Evolutionary conservation across 495 filamentous ascomycete species (phyloP).

Genomic region (Hypoxylon lienhwacheense): DNA sequence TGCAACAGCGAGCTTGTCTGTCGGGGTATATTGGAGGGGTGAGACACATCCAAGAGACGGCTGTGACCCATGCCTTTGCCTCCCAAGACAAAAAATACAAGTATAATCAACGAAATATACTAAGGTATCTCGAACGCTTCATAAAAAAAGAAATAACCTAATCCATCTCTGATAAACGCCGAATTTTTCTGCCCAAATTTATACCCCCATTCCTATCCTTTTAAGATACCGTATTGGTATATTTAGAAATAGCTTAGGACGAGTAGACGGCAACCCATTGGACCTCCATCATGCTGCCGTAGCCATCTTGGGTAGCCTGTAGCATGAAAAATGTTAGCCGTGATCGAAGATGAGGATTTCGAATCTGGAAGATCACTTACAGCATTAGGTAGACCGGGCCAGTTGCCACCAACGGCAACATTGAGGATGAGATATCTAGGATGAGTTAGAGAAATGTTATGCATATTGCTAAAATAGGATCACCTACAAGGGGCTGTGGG

Average conservation of each 20-base stretch:
- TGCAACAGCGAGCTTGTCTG: constrained; percentile 4
- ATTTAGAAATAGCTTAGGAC: constrained; percentile 22
- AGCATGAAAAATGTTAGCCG: background rate
- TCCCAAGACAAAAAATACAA: constrained; percentile 11
- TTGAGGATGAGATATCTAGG: constrained; percentile 49
- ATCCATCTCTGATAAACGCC: constrained; percentile 32
- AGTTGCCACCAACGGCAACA: constrained; percentile 54
- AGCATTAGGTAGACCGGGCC: constrained; percentile 39
- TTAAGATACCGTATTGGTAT: constrained; percentile 19
- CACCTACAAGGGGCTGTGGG: constrained; percentile 46
- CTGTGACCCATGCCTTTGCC: constrained; percentile 9
- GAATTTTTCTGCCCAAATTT: constrained; percentile 18
- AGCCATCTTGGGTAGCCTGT: constrained; percentile 44
- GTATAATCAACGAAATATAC: constrained; percentile 12
- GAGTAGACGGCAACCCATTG: constrained; percentile 50
- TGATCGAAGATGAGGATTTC: background rate
- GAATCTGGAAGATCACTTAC: constrained; percentile 30
- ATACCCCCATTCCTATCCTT: constrained; percentile 31
- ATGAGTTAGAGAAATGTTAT: background rate
- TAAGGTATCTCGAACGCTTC: constrained; percentile 31
- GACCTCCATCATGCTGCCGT: constrained; percentile 55
- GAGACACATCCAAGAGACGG: background rate
- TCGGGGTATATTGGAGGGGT: too few relatives aligned
- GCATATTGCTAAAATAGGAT: background rate
- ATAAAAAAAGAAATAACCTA: constrained; percentile 28